Evolutionary conservation across 1,139 yeast genomes (phyloP).

Genomic region (Suhomyces kunorum): DNA sequence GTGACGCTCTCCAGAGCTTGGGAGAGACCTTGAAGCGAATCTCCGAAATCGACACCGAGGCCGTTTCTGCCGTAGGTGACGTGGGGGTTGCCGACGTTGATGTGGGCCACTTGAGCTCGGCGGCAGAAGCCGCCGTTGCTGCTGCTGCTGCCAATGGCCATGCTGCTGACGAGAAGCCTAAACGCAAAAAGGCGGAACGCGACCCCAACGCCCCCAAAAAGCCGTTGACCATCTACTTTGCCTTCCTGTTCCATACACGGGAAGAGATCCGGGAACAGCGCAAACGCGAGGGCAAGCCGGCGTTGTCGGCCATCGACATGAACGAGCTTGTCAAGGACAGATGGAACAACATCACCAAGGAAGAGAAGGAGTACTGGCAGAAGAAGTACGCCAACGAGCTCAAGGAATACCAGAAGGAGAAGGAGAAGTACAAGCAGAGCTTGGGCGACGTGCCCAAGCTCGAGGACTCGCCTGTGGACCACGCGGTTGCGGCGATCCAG

Average conservation of each 20-base stretch:
- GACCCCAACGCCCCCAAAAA: constrained; percentile 67
- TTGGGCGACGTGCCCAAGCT: constrained; percentile 29
- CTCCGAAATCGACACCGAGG: constrained; percentile 18
- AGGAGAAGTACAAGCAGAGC: constrained; percentile 60
- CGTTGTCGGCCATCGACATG: constrained; percentile 72
- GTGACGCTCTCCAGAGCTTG: constrained; percentile 36
- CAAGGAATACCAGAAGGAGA: constrained; percentile 60
- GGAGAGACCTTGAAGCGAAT: constrained; percentile 21
- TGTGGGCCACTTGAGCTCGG: constrained; percentile 18
- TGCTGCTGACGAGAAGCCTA: constrained; percentile 30
- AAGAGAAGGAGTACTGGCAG: constrained; percentile 76
- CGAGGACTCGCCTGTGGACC: constrained; percentile 18
- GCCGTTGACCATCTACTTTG: constrained; percentile 78
- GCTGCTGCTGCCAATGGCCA: constrained; percentile 13
- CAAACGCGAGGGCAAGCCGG: constrained; percentile 55
- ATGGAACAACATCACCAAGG: constrained; percentile 71
- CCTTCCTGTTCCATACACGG: constrained; percentile 68
- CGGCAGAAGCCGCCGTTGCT: constrained; percentile 15
- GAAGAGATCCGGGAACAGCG: constrained; percentile 67
- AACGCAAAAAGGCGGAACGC: constrained; percentile 51
- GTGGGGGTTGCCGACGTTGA: constrained; percentile 17
- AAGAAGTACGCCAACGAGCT: constrained; percentile 68
- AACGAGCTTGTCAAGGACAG: constrained; percentile 74
- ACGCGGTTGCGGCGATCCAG: constrained; percentile 17
- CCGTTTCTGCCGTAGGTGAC: constrained; percentile 20